Base-by-base conservation (phyloP, 805 yeast genomes). In the Isabelozyma heimii region DNA sequence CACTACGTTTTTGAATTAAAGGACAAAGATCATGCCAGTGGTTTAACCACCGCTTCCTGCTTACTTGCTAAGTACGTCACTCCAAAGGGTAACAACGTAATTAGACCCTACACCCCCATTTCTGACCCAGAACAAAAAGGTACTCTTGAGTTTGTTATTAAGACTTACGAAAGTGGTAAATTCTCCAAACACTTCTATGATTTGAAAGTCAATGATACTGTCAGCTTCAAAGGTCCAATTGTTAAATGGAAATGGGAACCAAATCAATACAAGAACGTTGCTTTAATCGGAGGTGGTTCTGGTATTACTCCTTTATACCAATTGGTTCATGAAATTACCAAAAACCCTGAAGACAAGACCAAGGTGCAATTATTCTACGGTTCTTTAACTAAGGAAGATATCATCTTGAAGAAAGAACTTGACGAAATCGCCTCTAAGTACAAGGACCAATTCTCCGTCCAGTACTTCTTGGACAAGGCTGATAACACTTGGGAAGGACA, bases 261-360 rank as follows among this genome's bases (percentile, higher is more conserved):
- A 58, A 92, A 94, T 79, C 82, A 84, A 66, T 92, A 81, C 76
- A 82, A 87, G 62, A 75, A 83, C 56, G 83, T 94, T 66, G 82
- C 86, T 50, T 80, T 94, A 66, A 77, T 94, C 58, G 98, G 97
- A 61, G 99, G 96, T 63, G 99, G 99, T 65, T 80, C 96, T 45
- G 98, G 98, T 72, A 91, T 94, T 69, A 89, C 97, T 43, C 99
- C 99, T 51, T 79, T 94, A 71, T 91, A 80, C 79, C 99, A 94
- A 77, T 73, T 94, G 67, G 69, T 89, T 53, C 86, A 83, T 62
- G 84, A 82, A 66, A 81, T 92, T 65, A 78, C 88, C 62, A 77
- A 79, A 65, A 83, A 91, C 78, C 91, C 96, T 48, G 75, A 72
- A 42, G 98, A 94, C 75, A 86, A 89, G 69, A 94, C 99, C 62